Conservation (phyloP, 2,329 filamentous ascomycete genomes). For the Hirsutella thompsonii region DNA sequence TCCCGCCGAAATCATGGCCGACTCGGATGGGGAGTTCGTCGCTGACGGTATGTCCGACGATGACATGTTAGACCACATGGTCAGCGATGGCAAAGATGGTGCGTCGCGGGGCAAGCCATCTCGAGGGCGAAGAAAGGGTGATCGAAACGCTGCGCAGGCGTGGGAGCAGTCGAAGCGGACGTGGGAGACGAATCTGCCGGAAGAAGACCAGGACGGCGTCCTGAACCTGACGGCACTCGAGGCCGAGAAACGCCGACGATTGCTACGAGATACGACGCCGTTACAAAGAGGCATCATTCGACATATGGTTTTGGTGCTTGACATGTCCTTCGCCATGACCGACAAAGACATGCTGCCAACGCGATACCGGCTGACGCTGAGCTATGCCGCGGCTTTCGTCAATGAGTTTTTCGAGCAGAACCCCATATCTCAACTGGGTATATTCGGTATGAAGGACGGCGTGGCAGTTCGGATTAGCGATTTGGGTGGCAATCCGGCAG, state of each 20-base stretch:
- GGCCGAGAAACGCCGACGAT: constrained; percentile 65
- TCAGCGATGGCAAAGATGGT: constrained; percentile 22
- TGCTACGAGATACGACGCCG: constrained; percentile 88
- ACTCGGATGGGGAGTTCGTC: constrained; percentile 61
- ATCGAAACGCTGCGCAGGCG: constrained; percentile 35
- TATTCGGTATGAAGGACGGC: constrained; percentile 88
- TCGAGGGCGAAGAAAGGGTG: constrained; percentile 19
- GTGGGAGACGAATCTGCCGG: constrained; percentile 56
- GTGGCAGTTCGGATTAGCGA: constrained; percentile 77
- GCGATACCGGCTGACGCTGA: constrained; percentile 68
- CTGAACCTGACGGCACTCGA: constrained; percentile 69
- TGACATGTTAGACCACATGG: constrained; percentile 40
- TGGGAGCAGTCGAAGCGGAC: constrained; percentile 56
- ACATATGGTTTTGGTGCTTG: constrained; percentile 82
- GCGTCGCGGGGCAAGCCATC: constrained; percentile 11
- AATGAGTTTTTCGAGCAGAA: constrained; percentile 97
- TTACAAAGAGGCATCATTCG: constrained; percentile 94
- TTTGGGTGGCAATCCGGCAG: constrained; percentile 80
- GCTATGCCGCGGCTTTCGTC: constrained; percentile 78
- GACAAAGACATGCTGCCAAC: constrained; percentile 92
- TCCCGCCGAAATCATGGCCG: constrained; percentile 39
- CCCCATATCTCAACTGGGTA: constrained; percentile 87
- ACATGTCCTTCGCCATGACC: constrained; percentile 85
- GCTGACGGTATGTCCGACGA: constrained; percentile 52
- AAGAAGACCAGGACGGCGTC: constrained; percentile 65